Percentiles rank a stretch among this genome's conserved stretches.
phyloP scores from a whole-genome alignment of 2,329 filamentous ascomycete species.

The Immersiporthe knoxdaviesiana region DNA sequence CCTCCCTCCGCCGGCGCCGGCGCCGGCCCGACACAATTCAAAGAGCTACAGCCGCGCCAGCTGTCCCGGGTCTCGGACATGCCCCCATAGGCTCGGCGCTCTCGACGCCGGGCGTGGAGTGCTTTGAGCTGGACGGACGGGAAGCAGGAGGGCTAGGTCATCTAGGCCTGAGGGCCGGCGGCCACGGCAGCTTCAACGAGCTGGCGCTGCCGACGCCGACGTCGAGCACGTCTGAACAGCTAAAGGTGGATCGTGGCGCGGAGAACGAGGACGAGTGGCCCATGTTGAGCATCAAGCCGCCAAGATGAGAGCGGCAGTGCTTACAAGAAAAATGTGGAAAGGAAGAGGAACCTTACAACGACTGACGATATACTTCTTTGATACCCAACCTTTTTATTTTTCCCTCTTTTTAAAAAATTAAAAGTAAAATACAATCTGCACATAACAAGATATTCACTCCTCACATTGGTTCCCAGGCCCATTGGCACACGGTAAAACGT shows the following conservation, averaged over 20 bases:
- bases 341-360: not conserved
- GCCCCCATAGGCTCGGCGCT: constrained; percentile 6
- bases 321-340: not conserved
- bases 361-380: constrained; percentile 7
- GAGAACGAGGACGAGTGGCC: constrained; percentile 14
- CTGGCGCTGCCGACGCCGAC: constrained; percentile 12
- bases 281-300: constrained; percentile 11
- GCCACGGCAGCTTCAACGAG: not conserved
- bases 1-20: too few species aligned
- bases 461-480: not conserved
- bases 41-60: not conserved
- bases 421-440: too few species aligned
- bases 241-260: constrained; percentile 6
- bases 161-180: not conserved
- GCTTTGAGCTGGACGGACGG: constrained; percentile 20
- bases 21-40: not conserved
- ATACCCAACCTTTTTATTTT: not conserved
- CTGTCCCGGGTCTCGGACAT: not conserved
- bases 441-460: not conserved
- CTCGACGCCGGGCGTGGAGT: constrained; percentile 2
- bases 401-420: not conserved
- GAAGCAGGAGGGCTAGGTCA: constrained; percentile 7
- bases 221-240: constrained; percentile 6
- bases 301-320: not conserved
- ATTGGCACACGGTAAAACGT: not conserved